Percentiles rank a stretch among this genome's conserved stretches.
phyloP scores from a whole-genome alignment of 2,329 filamentous ascomycete genomes.

The Incumbomyces delicatus region DNA sequence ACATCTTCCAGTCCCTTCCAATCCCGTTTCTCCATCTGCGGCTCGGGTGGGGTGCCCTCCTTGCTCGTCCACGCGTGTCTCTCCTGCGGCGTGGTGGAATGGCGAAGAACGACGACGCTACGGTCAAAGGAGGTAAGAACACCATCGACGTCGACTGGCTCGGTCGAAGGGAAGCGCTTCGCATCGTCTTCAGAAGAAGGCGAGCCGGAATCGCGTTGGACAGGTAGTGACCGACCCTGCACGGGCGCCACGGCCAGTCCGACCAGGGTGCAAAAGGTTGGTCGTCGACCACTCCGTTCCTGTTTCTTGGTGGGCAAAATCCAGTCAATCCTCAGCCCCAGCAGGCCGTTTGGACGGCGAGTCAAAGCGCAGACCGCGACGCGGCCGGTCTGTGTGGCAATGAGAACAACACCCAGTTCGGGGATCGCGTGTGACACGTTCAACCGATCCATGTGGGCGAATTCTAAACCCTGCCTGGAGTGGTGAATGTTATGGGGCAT shows the following conservation, averaged over 20 bases:
- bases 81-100: conserved; percentile 1
- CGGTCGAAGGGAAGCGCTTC: conserved; percentile 5
- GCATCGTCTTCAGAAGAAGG: background rate
- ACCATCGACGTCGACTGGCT: conserved; percentile 11
- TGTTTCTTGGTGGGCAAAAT: conserved; percentile 45
- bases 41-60: background rate
- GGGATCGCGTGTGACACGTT: conserved; percentile 51
- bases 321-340: conserved; percentile 47
- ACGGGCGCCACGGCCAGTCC: conserved; percentile 50
- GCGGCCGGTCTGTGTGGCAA: conserved; percentile 49
- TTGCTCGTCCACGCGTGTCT: background rate
- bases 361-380: conserved; percentile 47
- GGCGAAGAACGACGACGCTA: conserved; percentile 9
- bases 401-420: conserved; percentile 48
- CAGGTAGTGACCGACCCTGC: conserved; percentile 31
- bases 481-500: conserved; percentile 12
- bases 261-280: conserved; percentile 35
- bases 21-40: conserved; percentile 8
- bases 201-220: background rate
- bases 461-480: conserved; percentile 10
- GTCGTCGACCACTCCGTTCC: conserved; percentile 35
- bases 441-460: conserved; percentile 37
- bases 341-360: conserved; percentile 23
- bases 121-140: conserved; percentile 17
- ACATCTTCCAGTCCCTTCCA: conserved; percentile 14